These are phyloP conservation scores for Vigna reflexopilosa DNA, from an alignment of 306 rosid species.

Conservation along the genomic window DNA sequence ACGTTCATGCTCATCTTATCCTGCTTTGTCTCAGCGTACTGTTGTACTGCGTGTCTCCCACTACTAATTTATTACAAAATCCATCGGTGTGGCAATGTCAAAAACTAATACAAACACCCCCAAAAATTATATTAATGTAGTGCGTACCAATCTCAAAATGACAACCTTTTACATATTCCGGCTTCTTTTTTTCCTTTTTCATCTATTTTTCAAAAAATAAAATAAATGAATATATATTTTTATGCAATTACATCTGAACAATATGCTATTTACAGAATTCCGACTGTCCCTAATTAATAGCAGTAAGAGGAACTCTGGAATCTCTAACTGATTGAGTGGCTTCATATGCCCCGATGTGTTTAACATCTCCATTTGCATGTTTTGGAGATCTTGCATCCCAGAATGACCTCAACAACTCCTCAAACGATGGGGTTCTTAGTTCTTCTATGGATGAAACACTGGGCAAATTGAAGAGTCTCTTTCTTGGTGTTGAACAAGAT, in stretches of 20 bases:
- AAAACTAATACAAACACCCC: constrained; percentile 36
- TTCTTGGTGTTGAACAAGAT: constrained; percentile 97
- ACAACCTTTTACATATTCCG: constrained; percentile 38
- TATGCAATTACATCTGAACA: constrained; percentile 55
- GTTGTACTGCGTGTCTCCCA: background rate
- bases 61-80: background rate
- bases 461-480: constrained; percentile 87
- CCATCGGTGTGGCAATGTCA: background rate
- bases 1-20: constrained; percentile 6
- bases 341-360: constrained; percentile 74
- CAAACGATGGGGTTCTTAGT: constrained; percentile 90
- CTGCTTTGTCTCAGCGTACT: background rate
- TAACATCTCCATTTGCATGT: constrained; percentile 88
- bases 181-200: constrained; percentile 29
- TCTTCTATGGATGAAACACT: constrained; percentile 88
- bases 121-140: constrained; percentile 32
- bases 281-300: constrained; percentile 72
- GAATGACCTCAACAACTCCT: constrained; percentile 80
- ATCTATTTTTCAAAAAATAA: constrained; percentile 14
- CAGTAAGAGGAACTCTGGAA: constrained; percentile 96
- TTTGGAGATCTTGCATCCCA: constrained; percentile 83
- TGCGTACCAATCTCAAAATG: constrained; percentile 29
- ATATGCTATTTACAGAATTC: constrained; percentile 72
- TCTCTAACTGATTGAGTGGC: constrained; percentile 86
- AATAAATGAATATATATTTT: constrained; percentile 56